Base-by-base conservation (phyloP, 352 stramenopile genomes). In the Phytophthora sp. region DNA sequence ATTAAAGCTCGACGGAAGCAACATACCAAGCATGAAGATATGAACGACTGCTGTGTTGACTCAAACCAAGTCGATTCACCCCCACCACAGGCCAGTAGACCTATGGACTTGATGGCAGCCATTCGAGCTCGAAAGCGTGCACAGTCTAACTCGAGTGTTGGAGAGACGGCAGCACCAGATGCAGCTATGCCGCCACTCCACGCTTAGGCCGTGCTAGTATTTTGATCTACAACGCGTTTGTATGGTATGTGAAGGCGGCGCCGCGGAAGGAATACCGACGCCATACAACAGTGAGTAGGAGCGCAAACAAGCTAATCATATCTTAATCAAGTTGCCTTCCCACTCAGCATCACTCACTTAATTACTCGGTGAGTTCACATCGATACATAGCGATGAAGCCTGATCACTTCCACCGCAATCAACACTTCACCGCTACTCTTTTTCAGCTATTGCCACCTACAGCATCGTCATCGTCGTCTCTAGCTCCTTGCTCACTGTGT, bases 41-140 rank as follows among this genome's bases (percentile, higher is more conserved):
- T 18, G 20, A 54, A 34, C 30, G 61, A 54, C 23, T 35, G 18
- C 38, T 34, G 7, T 2, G 10, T 17, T 10, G 10, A 12, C 15
- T 12, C n/a, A 54, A 66, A 32, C 31, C 23, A 1, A 7, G 37
- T 11, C 34, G 35, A 12, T 11, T 27, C 13, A 2, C 24, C 37
- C n/a, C 7, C 35, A 27, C 15, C 49, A 30, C 20, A 45, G 23
- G 0, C 31, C 27, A 44, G 5, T 15, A 67, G 68, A 28, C 71
- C 79, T 15, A 39, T 78, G 20, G 72, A 88, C 31, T 59, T 93
- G 11, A 74, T 93, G 39, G 78, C 82, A n/a, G 77, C 79, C 23
- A 93, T 93, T 61, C 77, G 81, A 57, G 74, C 76, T 18, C 77
- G 76, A 5, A 78, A 81, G 39, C 53, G 32, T n/a, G 41, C 54